Base-by-base conservation (phyloP, 305 asterid species). In the Striga hermonthica region DNA sequence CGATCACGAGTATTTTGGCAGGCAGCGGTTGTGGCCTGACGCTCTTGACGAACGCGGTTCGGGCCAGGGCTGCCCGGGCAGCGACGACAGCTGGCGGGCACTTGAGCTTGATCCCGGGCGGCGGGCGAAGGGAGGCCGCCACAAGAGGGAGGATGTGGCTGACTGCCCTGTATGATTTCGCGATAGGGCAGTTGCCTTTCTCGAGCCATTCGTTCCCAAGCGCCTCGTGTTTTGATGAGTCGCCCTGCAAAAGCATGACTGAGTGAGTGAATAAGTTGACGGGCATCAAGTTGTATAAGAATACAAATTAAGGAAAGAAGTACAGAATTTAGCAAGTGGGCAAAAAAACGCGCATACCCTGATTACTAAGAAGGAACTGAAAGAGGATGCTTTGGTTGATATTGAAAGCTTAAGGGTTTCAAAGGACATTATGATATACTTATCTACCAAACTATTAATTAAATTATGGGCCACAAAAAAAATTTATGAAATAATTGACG, bases 71-170 rank as follows among this genome's bases (percentile, higher is more conserved):
- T 15, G 97, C 97, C 75, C 95, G 69, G 47, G 95, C 94, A 57
- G 95, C 97, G 65, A 87, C 84, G 64, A 87, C 55, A n/a, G 94
- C 90, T 7, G 94, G 85, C n/a, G 94, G 94, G 45, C 95, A 90
- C 62, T 72, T 85, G 74, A 80, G 69, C 81, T 85, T 87, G 73
- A 87, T 72, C 53, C 91, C 91, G 4, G 83, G 81, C 28, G 90
- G 94, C 47, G 84, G 94, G 53, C 71, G 83, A 43, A 85, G 82
- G 62, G 86, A 83, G 50, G 85, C 64, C 34, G 87, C 91, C 65
- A 89, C 84, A 35, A 87, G 86, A 4, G 97, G 94, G 52, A 89
- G 69, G 68, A 89, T 82, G 34, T 71, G 66, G 15, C 86, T 87
- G 57, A 85, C 87, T 4, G 91, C 88, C 72, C 94, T 77, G 76